phyloP scores from a whole-genome alignment of 179 eudicot genomes.

The Camellia oleifera region DNA sequence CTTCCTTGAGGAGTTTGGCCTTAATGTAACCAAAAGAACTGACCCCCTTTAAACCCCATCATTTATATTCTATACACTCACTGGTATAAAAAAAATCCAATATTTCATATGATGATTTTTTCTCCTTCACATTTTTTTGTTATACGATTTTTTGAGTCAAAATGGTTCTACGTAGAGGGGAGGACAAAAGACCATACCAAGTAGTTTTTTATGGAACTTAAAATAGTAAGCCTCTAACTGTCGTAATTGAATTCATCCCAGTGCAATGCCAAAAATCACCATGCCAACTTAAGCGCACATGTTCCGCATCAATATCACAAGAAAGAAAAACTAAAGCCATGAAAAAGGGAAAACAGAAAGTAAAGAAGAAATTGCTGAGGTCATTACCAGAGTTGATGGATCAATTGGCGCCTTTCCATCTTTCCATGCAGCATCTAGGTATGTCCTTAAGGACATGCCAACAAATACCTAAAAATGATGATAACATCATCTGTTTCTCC shows the following conservation, averaged over 20 bases:
- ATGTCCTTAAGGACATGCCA: constrained; percentile 93
- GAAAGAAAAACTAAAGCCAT: constrained; percentile 9
- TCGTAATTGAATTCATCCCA: neutral
- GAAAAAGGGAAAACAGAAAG: neutral
- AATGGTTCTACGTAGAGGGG: neutral
- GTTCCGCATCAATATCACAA: too few relatives aligned
- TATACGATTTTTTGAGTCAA: neutral
- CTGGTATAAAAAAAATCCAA: neutral
- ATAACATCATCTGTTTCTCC: constrained; percentile 15
- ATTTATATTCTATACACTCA: too few relatives aligned
- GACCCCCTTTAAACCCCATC: neutral
- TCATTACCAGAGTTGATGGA: constrained; percentile 88
- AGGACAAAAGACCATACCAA: neutral
- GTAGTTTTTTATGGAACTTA: neutral
- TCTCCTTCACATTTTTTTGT: neutral
- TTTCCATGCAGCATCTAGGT: constrained; percentile 96
- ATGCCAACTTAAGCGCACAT: neutral
- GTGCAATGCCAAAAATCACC: neutral
- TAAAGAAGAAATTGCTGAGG: constrained; percentile 10
- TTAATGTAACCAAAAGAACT: neutral
- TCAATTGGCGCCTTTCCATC: constrained; percentile 97
- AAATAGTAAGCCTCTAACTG: neutral
- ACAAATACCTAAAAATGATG: constrained; percentile 64
- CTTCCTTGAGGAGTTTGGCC: too few relatives aligned
- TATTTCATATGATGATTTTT: neutral